Conservation (phyloP, 2,329 filamentous ascomycete genomes). For the Aspergillus unguis region DNA sequence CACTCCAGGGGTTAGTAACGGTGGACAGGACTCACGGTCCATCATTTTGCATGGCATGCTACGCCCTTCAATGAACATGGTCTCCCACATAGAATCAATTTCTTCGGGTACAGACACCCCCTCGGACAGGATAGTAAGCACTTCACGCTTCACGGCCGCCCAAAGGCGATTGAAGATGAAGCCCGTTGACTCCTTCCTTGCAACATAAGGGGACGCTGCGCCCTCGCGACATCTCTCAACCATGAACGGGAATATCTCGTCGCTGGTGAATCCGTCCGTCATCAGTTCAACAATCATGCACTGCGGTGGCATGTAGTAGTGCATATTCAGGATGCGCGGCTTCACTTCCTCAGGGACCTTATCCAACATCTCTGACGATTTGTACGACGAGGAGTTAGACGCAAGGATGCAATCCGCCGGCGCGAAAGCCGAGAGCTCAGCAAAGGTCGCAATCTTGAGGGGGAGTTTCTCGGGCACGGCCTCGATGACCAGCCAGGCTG, state of each 20-base stretch:
- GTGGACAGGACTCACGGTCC: constrained; percentile 20
- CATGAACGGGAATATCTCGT: constrained; percentile 45
- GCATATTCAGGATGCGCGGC: constrained; percentile 45
- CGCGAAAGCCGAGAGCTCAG: constrained; percentile 41
- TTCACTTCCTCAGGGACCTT: constrained; percentile 28
- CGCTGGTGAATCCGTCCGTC: constrained; percentile 48
- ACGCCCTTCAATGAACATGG: constrained; percentile 33
- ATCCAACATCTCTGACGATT: constrained; percentile 47
- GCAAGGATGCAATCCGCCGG: constrained; percentile 48
- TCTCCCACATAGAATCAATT: constrained; percentile 44
- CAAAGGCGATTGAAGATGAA: constrained; percentile 57
- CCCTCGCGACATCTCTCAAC: constrained; percentile 36
- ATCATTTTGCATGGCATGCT: constrained; percentile 37
- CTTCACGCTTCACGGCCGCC: constrained; percentile 56
- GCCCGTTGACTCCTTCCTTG: constrained; percentile 48
- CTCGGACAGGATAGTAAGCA: constrained; percentile 49
- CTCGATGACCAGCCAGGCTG: constrained; percentile 51
- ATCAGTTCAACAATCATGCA: constrained; percentile 51
- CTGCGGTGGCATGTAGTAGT: constrained; percentile 50
- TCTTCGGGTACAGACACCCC: constrained; percentile 48
- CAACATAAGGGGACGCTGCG: constrained; percentile 45
- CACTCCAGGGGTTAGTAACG: too few species aligned
- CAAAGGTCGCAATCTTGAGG: constrained; percentile 49
- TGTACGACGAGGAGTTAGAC: constrained; percentile 53
- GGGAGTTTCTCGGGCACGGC: constrained; percentile 50